A percentile compares a stretch with the other conserved stretches of the same genome.
These are phyloP conservation scores for Salix caprea DNA, from an alignment of 345 rosid genomes.

Conservation along the genomic window DNA sequence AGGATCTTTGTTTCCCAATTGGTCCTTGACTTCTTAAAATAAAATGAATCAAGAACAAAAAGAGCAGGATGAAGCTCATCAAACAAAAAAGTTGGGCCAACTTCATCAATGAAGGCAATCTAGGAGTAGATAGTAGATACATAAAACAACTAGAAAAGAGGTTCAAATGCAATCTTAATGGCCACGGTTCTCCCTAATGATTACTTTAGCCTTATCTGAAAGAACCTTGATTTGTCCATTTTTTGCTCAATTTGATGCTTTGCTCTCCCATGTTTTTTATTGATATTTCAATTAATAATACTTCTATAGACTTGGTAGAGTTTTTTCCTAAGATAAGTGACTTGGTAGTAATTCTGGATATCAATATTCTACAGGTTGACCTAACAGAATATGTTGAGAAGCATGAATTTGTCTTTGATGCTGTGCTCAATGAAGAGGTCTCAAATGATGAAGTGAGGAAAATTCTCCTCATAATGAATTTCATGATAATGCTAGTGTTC, in stretches of 20 bases:
- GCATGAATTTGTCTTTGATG: slow-evolving; percentile 95
- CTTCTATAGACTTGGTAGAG: not conserved
- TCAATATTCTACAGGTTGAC: slow-evolving; percentile 67
- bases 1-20: not conserved
- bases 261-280: slow-evolving; percentile 1
- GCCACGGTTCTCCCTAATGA: not conserved
- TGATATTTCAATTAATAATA: not conserved
- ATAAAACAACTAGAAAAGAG: not conserved
- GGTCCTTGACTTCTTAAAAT: not conserved
- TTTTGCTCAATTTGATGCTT: not conserved
- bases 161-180: not conserved
- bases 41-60: not conserved
- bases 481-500: not conserved
- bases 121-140: not conserved
- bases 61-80: not conserved
- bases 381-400: slow-evolving; percentile 85
- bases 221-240: not conserved
- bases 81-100: not conserved
- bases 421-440: slow-evolving; percentile 92
- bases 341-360: slow-evolving; percentile 6
- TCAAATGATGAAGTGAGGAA: slow-evolving; percentile 88
- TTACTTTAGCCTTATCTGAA: not conserved
- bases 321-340: not conserved
- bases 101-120: not conserved
- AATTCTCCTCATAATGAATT: not conserved